These are phyloP conservation scores for Astraeus odoratus DNA, from an alignment of 768 basidiomycete species.

Conservation along the genomic window DNA sequence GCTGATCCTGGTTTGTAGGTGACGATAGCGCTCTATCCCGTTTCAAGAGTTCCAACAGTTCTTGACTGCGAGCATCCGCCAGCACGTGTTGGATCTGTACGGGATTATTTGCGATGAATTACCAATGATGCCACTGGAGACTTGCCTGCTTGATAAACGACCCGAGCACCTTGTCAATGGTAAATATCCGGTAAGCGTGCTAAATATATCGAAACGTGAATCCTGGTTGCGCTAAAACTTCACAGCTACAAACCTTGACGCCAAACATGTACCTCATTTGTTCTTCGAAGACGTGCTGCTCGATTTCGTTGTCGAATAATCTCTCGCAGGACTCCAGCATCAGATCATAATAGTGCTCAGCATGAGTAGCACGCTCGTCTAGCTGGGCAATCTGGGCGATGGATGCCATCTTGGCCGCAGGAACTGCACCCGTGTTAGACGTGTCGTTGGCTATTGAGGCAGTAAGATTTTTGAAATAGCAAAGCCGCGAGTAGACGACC, in stretches of 20 bases:
- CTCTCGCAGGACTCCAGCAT: constrained; percentile 83
- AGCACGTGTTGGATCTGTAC: constrained; percentile 59
- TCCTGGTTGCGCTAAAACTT: neutral
- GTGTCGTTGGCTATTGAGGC: constrained; percentile 34
- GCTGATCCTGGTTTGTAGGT: constrained; percentile 67
- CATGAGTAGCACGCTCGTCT: constrained; percentile 35
- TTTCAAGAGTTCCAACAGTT: constrained; percentile 63
- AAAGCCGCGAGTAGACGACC: constrained; percentile 78
- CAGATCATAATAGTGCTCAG: constrained; percentile 72
- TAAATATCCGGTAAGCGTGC: constrained; percentile 87
- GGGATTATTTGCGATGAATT: neutral
- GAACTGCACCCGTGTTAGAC: constrained; percentile 11
- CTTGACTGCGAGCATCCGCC: constrained; percentile 63
- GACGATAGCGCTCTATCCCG: constrained; percentile 52
- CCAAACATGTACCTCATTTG: constrained; percentile 84
- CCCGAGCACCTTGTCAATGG: constrained; percentile 86
- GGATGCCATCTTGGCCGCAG: constrained; percentile 24
- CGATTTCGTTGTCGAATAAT: constrained; percentile 88
- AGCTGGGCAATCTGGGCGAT: constrained; percentile 21
- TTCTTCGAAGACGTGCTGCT: constrained; percentile 84
- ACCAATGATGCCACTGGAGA: neutral
- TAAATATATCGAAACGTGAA: constrained; percentile 16
- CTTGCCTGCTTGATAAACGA: constrained; percentile 83
- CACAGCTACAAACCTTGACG: constrained; percentile 44
- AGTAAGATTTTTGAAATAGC: constrained; percentile 70